Percentiles rank a stretch among this genome's conserved stretches.
phyloP scores from a whole-genome alignment of 768 basidiomycete genomes.

The Wakefieldia striispora region DNA sequence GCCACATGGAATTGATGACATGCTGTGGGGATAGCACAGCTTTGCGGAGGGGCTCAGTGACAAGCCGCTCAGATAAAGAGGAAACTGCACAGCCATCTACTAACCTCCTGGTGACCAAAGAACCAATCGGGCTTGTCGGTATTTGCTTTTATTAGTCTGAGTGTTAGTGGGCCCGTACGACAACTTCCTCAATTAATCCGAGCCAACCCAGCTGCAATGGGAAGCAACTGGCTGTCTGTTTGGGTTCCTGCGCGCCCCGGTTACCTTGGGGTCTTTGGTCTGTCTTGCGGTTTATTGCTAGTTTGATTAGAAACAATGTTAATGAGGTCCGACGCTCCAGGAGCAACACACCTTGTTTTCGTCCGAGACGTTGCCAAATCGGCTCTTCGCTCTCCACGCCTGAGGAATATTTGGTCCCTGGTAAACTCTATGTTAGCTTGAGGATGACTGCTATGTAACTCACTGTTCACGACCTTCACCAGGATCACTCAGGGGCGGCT shows the following conservation, averaged over 20 bases:
- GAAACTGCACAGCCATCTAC: too few relatives aligned
- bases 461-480: neutral
- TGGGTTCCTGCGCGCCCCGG: neutral
- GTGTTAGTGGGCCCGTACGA: too few relatives aligned
- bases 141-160: accelerated
- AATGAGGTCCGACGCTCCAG: neutral
- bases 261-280: neutral
- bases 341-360: conserved; percentile 1
- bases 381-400: neutral
- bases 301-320: too few relatives aligned
- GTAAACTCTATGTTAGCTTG: neutral
- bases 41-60: too few relatives aligned
- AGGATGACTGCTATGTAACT: neutral
- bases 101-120: too few relatives aligned
- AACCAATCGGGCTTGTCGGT: too few relatives aligned
- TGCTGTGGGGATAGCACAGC: too few relatives aligned
- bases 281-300: too few relatives aligned
- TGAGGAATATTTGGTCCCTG: neutral
- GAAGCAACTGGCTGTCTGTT: neutral
- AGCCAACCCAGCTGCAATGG: neutral
- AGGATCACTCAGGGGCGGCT: neutral
- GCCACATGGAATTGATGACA: too few relatives aligned
- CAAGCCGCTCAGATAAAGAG: too few relatives aligned
- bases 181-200: neutral
- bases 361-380: accelerated